These are phyloP conservation scores for Tulasnella sp. DNA, from an alignment of 768 basidiomycete species.

Conservation along the genomic window DNA sequence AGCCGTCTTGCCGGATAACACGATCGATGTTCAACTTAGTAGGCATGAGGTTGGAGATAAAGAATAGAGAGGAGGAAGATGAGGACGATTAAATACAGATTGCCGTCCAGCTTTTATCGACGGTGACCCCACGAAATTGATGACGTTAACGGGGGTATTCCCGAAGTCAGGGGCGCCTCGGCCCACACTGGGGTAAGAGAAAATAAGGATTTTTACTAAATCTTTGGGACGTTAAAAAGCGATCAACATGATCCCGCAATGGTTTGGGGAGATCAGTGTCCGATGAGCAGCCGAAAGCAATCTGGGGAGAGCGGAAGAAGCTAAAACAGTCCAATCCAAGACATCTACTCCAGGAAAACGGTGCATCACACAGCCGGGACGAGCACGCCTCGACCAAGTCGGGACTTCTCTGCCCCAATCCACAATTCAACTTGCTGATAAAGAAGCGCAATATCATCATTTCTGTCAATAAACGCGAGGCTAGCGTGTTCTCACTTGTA, in stretches of 20 bases:
- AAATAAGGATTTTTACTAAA: background rate
- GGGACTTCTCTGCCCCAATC: constrained; percentile 31
- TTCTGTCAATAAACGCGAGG: constrained; percentile 13
- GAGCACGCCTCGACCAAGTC: constrained; percentile 11
- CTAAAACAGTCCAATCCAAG: too few relatives aligned
- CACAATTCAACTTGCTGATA: constrained; percentile 35
- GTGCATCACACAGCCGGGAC: background rate
- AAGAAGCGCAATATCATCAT: background rate
- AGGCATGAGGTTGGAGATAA: background rate
- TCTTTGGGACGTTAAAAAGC: background rate
- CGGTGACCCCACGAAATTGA: background rate
- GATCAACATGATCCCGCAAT: background rate
- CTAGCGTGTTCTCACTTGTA: constrained; percentile 26
- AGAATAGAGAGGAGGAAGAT: background rate
- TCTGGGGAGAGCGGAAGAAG: background rate
- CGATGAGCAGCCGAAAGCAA: background rate
- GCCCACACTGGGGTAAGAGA: background rate
- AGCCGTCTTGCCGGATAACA: constrained; percentile 55
- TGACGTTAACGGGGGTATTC: background rate
- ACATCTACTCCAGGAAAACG: too few relatives aligned
- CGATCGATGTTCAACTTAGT: constrained; percentile 39
- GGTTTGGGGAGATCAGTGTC: too few relatives aligned
- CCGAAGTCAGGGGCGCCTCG: background rate
- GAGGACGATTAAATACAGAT: background rate
- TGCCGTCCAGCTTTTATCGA: background rate